Base-by-base conservation (phyloP, 139 green algal genomes). In the Chlamydomonas asymmetrica region DNA sequence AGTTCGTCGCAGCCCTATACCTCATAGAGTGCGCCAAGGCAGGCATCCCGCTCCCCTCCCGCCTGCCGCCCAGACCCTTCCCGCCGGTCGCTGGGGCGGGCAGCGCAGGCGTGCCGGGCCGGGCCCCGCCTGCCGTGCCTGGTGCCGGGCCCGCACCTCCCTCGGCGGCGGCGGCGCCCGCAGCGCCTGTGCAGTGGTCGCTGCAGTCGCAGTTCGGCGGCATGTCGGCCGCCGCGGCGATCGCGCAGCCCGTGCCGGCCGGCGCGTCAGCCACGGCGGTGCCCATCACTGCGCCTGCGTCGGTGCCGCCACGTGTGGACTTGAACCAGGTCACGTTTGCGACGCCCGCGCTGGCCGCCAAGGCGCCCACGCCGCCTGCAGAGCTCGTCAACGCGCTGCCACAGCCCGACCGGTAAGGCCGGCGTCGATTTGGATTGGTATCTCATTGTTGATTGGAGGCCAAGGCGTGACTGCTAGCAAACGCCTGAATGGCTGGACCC, bases 1-100 rank as follows among this genome's bases (percentile, higher is more conserved):
- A 97, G 79, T 96, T 96, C 50, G 48, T 94, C 39, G 66, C 86
- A 39, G 88, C 73, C 54, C 73, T 94, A 34, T 94, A 96, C 83
- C 80, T 97, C 9, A 95, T 96, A 54, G 93, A 97, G n/a, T 31
- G 10, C 18, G 69, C 52, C 32, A 85, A 78, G 66, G 41, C 74
- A 0, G 84, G 84, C 32, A 34, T 78, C 7, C 72, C 62, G 65
- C 73, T 78, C 59, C 83, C 83, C 4, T 2, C 56, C 22, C 45
- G 43, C 6, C 73, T 88, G 59, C 83, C 83, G 23, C 83, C 79
- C 0, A 41, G 25, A 18, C 76, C 68, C 16, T 88, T 83, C 71
- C 73, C 91, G 41, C 87, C 88, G 16, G 73, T 87, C 41, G 84
- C 61, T 27, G 63, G 31, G 35, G 31, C 45, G 2, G 72, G 62